Evolutionary conservation across 202 grass and related monocot species (phyloP), one percentile per base, ranked within the genome.

Genomic region (Dendrocalamus latiflorus): DNA sequence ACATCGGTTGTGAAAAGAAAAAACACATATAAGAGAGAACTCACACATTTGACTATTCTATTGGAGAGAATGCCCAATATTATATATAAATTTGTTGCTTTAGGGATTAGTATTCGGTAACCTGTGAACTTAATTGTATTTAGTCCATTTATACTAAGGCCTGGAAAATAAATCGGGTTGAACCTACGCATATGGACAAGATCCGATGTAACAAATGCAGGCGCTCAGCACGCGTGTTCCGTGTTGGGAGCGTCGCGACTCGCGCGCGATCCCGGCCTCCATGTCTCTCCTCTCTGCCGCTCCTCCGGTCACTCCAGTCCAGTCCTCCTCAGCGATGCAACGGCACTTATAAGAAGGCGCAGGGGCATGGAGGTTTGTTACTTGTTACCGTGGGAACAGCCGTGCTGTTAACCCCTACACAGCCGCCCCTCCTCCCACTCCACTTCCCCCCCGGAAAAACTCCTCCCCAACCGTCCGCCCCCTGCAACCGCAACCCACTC

Each of bases 291-390:
- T 5, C 63, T 66, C 16, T n/a, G n/a, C 17, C 36, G 17, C 64
- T 67, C 18, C n/a, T n/a, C n/a, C n/a, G n/a, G n/a, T n/a, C n/a
- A n/a, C 9, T 33, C 8, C 18, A 1, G 53, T 21, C n/a, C 47
- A 1, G 45, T 48, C 45, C 45, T 41, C 25, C 36, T 49, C 2
- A 14, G 41, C 2, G 43, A 55, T 74, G 16, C 58, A 79, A 74
- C 76, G 84, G 68, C 68, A 8, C 59, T 49, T 54, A 55, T 34
- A 65, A 79, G 75, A 75, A 48, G 6, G 6, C 25, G 66, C 67
- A 14, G 4, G n/a, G 39, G 56, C 12, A 12, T 41, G 69, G 56
- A 22, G 68, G 48, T 81, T 58, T 69, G 77, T 81, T 80, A 43
- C 65, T 34, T 18, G 44, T 54, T 45, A 67, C 48, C 42, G 77